phyloP scores from a whole-genome alignment of 148 eudicot species.

The Persicaria maculosa region DNA sequence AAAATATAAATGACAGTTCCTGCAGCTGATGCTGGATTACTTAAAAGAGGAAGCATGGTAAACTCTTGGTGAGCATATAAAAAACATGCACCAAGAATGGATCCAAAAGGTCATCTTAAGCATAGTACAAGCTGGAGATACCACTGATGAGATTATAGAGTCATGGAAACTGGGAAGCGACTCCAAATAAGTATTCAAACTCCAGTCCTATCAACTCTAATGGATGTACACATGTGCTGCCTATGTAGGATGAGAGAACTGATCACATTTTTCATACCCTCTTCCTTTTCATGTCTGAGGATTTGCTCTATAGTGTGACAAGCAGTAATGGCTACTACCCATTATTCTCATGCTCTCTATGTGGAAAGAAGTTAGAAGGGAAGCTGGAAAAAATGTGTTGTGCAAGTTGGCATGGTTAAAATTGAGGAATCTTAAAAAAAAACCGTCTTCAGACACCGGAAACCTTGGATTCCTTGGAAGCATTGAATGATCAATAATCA shows the following conservation, averaged over 20 bases:
- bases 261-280: not conserved
- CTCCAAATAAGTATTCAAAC: not conserved
- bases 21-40: not conserved
- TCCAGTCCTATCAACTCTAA: not conserved
- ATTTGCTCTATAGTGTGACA: not conserved
- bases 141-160: not conserved
- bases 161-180: not conserved
- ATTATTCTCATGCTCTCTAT: not conserved
- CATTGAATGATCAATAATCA: not conserved
- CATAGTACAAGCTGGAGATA: conserved; percentile 5
- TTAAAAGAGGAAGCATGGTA: not conserved
- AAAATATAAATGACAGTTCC: not conserved
- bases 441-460: not conserved
- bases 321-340: too few species aligned
- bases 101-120: not conserved
- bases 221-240: not conserved
- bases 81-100: not conserved
- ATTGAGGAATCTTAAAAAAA: not conserved
- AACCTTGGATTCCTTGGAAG: not conserved
- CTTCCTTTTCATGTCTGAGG: not conserved
- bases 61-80: not conserved
- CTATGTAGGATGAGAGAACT: not conserved
- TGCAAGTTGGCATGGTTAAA: not conserved
- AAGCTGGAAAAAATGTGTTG: not conserved
- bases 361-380: not conserved